Base-by-base conservation (phyloP, 75 land plant species). In the Selaginella moellendorffii region DNA sequence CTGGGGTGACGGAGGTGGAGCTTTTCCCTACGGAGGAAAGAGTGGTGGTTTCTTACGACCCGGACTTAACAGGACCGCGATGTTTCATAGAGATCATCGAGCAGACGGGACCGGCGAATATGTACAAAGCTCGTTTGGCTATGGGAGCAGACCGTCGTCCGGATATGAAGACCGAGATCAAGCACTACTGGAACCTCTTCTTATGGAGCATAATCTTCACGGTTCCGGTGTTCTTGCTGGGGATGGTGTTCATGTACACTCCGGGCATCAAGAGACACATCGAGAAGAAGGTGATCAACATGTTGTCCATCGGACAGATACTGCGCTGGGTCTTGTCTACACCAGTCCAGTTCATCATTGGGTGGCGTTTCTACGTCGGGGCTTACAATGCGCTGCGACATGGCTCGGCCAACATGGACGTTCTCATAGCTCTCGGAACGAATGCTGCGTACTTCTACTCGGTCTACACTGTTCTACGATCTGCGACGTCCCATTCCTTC, bases 361-460 rank as follows among this genome's bases (percentile, higher is more conserved):
- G 95, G 5, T 24, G 52, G 24, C 67, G 71, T 27, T 82, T 82
- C 53, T 82, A 82, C 31, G 63, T 77, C 18, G 85, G 85, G 29
- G 76, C 85, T 20, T 82, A 74, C 42, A 78, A 74, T 25, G 70
- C 85, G 19, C 61, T 82, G 29, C 73, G 42, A 0, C 79, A 75
- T 52, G 82, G 78, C 21, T 79, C 97, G 20, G 82, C 95, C 24
- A 91, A 91, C 68, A 91, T 91, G 97, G 97, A 91, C 68, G 97
- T 91, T 31, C 69, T 91, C 63, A 80, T 91, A 65, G 88, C 95
- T 17, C 65, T 91, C 61, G 97, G 97, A n/a, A 91, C 97, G 14
- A 91, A 91, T 78, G 79, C 89, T 53, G 95, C 97, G 10, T 91
- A 91, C 52, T 91, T 88, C 71, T 88, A 88, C 63, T 91, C 97